These are phyloP conservation scores for Rhizopus sp. DNA, from an alignment of 371 early-diverging fungal genomes.

Conservation along the genomic window DNA sequence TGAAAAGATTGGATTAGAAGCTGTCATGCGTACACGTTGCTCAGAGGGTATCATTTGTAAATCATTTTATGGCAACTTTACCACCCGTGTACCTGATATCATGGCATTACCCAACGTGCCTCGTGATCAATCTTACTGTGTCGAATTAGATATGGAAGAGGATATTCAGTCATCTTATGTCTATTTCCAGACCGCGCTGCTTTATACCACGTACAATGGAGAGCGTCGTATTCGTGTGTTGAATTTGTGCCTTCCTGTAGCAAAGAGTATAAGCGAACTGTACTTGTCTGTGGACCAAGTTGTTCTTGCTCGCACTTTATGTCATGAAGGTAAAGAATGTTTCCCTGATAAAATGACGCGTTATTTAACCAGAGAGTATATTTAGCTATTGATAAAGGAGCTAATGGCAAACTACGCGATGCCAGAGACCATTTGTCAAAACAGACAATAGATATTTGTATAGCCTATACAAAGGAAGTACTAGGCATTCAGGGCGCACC, in stretches of 20 bases:
- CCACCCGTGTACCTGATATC: slow-evolving; percentile 82
- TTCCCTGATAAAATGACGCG: not conserved
- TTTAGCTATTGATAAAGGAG: slow-evolving; percentile 58
- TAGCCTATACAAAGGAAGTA: slow-evolving; percentile 60
- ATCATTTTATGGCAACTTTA: slow-evolving; percentile 85
- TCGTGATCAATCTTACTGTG: slow-evolving; percentile 82
- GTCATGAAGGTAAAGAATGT: slow-evolving; percentile 63
- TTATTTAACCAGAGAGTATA: not conserved
- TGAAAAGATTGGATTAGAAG: slow-evolving; percentile 78
- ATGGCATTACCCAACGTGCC: slow-evolving; percentile 85
- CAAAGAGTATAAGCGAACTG: slow-evolving; percentile 68
- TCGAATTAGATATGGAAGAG: slow-evolving; percentile 80
- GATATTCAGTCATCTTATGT: slow-evolving; percentile 63
- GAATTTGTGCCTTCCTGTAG: slow-evolving; percentile 79
- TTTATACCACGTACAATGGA: slow-evolving; percentile 73
- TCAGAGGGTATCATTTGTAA: slow-evolving; percentile 77
- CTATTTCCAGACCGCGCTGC: slow-evolving; percentile 87
- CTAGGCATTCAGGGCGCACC: slow-evolving; percentile 44
- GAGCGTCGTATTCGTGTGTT: slow-evolving; percentile 86
- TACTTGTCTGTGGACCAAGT: slow-evolving; percentile 71
- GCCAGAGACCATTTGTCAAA: slow-evolving; percentile 72
- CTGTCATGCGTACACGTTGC: slow-evolving; percentile 86
- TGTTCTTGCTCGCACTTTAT: slow-evolving; percentile 62
- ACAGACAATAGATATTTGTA: slow-evolving; percentile 63
- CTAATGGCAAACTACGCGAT: slow-evolving; percentile 69